Evolutionary conservation across 257 asterid species (phyloP).

Genomic region (Rhazya stricta): DNA sequence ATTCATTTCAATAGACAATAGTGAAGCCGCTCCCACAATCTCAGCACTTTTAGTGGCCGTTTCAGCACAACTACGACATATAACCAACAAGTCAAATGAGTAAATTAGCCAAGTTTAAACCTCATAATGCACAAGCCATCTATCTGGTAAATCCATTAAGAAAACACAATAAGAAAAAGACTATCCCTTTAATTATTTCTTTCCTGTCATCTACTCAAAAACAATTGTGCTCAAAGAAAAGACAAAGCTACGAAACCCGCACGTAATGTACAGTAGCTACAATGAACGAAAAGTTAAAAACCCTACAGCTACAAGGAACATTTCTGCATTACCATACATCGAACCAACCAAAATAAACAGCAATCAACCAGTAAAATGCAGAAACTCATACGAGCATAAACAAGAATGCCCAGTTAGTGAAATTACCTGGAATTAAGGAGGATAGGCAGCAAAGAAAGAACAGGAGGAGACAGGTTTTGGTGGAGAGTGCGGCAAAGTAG

Average conservation of each 20-base stretch:
- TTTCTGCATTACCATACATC: background rate
- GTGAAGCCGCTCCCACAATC: slow-evolving; percentile 57
- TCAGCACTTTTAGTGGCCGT: slow-evolving; percentile 46
- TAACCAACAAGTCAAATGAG: background rate
- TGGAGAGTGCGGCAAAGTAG: slow-evolving; percentile 35
- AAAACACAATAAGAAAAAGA: background rate
- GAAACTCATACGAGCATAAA: background rate
- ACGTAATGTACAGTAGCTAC: background rate
- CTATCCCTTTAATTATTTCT: background rate
- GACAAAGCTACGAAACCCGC: background rate
- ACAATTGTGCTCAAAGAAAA: background rate
- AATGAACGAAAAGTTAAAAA: background rate
- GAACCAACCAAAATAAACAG: background rate
- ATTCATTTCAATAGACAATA: slow-evolving; percentile 52
- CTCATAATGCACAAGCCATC: background rate
- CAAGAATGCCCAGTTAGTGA: background rate
- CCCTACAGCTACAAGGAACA: background rate
- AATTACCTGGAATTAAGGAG: slow-evolving; percentile 59
- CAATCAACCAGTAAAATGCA: background rate
- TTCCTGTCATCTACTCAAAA: background rate
- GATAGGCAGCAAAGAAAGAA: slow-evolving; percentile 62
- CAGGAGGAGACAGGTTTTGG: slow-evolving; percentile 24
- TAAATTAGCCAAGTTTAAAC: background rate
- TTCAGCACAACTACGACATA: slow-evolving; percentile 36
- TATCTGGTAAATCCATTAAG: background rate